Base-by-base conservation (phyloP, 495 filamentous ascomycete genomes). In the Bathelium albidoporum region DNA sequence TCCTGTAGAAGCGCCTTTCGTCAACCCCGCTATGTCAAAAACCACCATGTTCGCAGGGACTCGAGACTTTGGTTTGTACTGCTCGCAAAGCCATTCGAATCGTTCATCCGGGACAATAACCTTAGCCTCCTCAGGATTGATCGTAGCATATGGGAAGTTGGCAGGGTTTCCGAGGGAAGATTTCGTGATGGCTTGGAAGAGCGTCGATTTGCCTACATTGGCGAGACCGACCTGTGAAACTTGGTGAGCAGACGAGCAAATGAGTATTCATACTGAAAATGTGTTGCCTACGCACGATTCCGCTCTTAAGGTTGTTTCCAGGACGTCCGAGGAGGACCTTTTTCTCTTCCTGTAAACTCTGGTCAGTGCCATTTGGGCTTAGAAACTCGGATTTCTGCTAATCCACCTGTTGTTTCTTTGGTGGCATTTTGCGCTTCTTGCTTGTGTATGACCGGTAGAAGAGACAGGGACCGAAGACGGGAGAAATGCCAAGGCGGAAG, bases 141-240 rank as follows among this genome's bases (percentile, higher is more conserved):
- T 97, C 69, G 95, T 99, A 68, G 95, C 95, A 80, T 93, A 99
- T 22, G 95, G 95, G 74, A 97, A 99, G 81, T 99, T 99, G 77
- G 94, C 95, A 68, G 95, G 95, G 80, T 99, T 99, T 79, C 95
- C 95, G 69, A 99, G 84, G 66, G 85, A 86, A 77, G 88, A 97
- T 81, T 96, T 97, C 66, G 95, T 99, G 80, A 99, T 96, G 68
- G 95, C 91, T 79, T 99, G 95, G 82, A 99, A 99, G 70, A 99
- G 87, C 28, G 95, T 99, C 63, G 95, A 99, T 79, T 99, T 99
- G 73, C 95, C 95, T 67, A 99, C 95, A 76, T 99, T 99, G 72
- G 95, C 95, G 73, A 99, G 87, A 77, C 95, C 95, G 74, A 98
- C 91, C 91, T 96, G 76, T 69, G 65, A 70, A 67, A 14, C 29